Evolutionary conservation across 306 rosid genomes (phyloP).

Genomic region (Prunus dulcis): DNA sequence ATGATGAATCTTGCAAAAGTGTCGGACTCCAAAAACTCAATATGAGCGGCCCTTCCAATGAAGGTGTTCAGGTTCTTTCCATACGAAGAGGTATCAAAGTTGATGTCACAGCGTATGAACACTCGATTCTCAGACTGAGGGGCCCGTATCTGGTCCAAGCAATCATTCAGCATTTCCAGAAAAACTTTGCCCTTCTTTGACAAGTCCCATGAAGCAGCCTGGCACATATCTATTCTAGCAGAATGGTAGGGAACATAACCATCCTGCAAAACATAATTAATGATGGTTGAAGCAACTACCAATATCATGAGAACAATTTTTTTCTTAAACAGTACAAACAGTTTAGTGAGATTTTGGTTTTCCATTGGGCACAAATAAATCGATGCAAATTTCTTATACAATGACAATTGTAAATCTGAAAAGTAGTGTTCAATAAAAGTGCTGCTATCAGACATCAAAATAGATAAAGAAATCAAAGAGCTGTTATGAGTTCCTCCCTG

Average conservation of each 20-base stretch:
- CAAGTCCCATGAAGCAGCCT: slow-evolving; percentile 70
- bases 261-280: slow-evolving; percentile 49
- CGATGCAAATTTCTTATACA: not conserved
- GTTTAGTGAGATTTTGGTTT: not conserved
- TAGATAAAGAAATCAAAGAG: not conserved
- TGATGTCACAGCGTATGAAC: slow-evolving; percentile 87
- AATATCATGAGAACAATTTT: not conserved
- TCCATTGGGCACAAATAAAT: not conserved
- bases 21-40: slow-evolving; percentile 88
- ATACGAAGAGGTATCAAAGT: slow-evolving; percentile 68
- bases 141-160: slow-evolving; percentile 82
- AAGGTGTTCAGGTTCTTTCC: slow-evolving; percentile 87
- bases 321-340: not conserved
- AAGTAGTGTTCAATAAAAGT: not conserved
- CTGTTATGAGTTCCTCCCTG: not conserved
- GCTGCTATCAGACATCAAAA: not conserved
- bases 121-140: slow-evolving; percentile 54
- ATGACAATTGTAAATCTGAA: not conserved
- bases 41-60: slow-evolving; percentile 90
- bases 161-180: slow-evolving; percentile 73
- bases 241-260: slow-evolving; percentile 97
- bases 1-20: slow-evolving; percentile 69
- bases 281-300: not conserved
- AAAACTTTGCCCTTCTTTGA: slow-evolving; percentile 70
- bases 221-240: slow-evolving; percentile 88